Base-by-base conservation (phyloP, 2,329 filamentous ascomycete genomes). In the Cadophora malorum region DNA sequence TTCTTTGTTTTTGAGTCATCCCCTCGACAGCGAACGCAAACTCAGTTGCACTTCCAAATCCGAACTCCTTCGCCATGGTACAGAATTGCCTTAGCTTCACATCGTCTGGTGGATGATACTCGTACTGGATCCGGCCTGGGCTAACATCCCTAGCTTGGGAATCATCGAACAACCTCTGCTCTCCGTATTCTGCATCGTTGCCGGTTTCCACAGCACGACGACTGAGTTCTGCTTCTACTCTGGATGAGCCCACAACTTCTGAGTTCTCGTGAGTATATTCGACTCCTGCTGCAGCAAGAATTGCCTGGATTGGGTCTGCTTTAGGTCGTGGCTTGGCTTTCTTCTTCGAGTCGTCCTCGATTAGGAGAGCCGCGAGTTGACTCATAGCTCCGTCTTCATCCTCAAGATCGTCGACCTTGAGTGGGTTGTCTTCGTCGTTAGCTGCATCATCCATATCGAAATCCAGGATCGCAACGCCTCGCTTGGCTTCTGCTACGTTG, bases 181-280 rank as follows among this genome's bases (percentile, higher is more conserved):
- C 82, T 1, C 83, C 84, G 23, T 81, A 77, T 10, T 85, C 83
- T 2, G 83, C 67, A 69, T 85, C 81, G 50, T 76, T 75, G 1
- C 75, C 77, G 3, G 75, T 72, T 67, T 78, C 76, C 65, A 77
- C 73, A 56, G 95, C 96, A 52, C 88, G 88, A 23, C 90, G 89
- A 56, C 91, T 94, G 5, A 99, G 86, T 67, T 90, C 88, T 71
- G 92, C 91, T 80, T 99, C 96, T n/a, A 97, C 86, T 73, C 91
- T 93, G n/a, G 91, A 96, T 0, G 93, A 91, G 12, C 96, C 96
- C 66, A 99, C 88, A 16, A 99, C 94, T 79, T 99, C 94, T 1
- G 92, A 93, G 77, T 99, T 99, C 74, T 98, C 92, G 76, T 99
- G 96, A 0, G 94, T 97, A 78, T 99, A 99, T 76, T 96, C 90